Conservation (phyloP, 768 basidiomycete genomes). For the Austroboletus eburneus region DNA sequence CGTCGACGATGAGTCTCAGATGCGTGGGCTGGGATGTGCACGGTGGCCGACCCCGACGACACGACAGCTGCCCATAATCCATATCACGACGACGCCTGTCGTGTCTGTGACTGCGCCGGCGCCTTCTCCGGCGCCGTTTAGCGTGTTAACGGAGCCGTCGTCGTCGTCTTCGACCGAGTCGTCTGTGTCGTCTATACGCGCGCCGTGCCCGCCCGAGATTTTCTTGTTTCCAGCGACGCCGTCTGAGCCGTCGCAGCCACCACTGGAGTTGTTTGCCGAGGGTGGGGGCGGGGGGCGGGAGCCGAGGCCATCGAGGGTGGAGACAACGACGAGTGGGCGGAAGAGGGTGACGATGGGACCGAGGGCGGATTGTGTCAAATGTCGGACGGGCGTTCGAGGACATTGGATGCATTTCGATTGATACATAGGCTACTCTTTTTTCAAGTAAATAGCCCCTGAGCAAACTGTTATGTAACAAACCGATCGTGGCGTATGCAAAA, state of each 20-base stretch:
- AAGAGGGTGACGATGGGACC: constrained; percentile 68
- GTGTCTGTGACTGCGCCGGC: constrained; percentile 4
- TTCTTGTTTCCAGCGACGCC: constrained; percentile 27
- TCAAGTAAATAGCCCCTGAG: constrained; percentile 9
- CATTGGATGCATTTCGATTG: constrained; percentile 69
- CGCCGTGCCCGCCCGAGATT: constrained; percentile 24
- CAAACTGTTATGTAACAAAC: no score
- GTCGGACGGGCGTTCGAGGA: constrained; percentile 60
- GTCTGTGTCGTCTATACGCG: constrained; percentile 9
- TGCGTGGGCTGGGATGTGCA: no score
- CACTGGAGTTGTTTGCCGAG: no score
- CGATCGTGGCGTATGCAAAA: background rate
- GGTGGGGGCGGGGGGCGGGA: background rate
- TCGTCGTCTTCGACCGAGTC: constrained; percentile 22
- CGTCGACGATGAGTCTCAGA: constrained; percentile 20
- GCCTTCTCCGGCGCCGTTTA: constrained; percentile 22
- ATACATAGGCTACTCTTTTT: no score
- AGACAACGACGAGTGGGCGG: constrained; percentile 19
- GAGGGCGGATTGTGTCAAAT: constrained; percentile 63
- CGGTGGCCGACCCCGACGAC: constrained; percentile 11
- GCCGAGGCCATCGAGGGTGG: constrained; percentile 11
- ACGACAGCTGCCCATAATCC: constrained; percentile 24
- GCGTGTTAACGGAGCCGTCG: constrained; percentile 22
- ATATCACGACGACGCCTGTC: constrained; percentile 16
- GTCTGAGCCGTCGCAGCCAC: constrained; percentile 18